Base-by-base conservation (phyloP, 345 rosid genomes). In the Abelmoschus esculentus region DNA sequence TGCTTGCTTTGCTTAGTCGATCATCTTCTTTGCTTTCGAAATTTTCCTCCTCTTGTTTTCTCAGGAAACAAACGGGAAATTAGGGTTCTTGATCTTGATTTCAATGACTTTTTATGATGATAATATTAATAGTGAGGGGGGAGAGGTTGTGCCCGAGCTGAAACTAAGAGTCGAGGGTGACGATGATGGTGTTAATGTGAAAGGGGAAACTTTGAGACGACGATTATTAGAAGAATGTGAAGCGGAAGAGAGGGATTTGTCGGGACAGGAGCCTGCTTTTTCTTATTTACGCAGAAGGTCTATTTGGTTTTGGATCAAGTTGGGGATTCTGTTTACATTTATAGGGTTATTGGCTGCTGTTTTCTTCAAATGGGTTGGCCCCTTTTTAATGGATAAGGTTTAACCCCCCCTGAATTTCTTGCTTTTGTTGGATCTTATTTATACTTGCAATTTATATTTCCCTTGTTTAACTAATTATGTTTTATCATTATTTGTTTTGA, bases 341-440 rank as follows among this genome's bases (percentile, higher is more conserved):
- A 34, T 88, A 68, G 96, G 81, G 42, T 78, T 79, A 12, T 77
- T 93, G 75, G 91, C 87, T 53, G 87, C 74, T 72, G 91, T 85
- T 70, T 75, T 80, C 70, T 61, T 93, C 81, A 91, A 85, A 82
- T 93, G 98, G 98, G 83, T 93, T 67, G 93, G 88, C 52, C 98
- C 98, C 0, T 91, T 80, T 85, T 70, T 93, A 67, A 93, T 93
- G 84, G 96, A 93, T 49, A 91, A 89, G 92, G 97, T 91, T 13
- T 71, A 44, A 3, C 44, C 5, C 14, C 26, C 26, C 14, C 14
- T 18, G 9, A 46, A 46, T 44, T 34, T 15, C 62, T 49, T 29
- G 74, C 53, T 62, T 44, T 40, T 31, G 12, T 67, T 19, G n/a
- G 34, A 64, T 22, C 31, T 29, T 32, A 40, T 44, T 29, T 9